Base-by-base conservation (phyloP, 1,284 basidiomycete species). In the Ceratobasidium sp. region DNA sequence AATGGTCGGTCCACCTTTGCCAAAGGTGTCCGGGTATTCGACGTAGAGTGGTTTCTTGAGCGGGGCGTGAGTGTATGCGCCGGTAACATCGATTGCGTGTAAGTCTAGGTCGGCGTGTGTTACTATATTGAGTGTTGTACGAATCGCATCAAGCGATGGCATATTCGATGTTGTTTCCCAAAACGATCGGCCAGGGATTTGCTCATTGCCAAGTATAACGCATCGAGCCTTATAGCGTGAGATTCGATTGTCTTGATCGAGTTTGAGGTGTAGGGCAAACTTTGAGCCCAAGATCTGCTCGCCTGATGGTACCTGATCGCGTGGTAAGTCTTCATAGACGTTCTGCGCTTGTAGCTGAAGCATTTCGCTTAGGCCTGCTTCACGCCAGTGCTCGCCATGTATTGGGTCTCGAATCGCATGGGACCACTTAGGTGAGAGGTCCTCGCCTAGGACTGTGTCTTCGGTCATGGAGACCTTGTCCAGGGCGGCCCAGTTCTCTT, bases 131-230 rank as follows among this genome's bases (percentile, higher is more conserved):
- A 65, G 33, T 33, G 33, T 33, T 7, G 44, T 28, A 13, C 48
- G 65, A n/a, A 67, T 28, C 5, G 65, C 23, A 48, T 67, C 46
- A 28, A 67, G 42, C 26, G 42, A 40, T 17, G 65, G 65, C 3
- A 46, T 67, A 44, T 42, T 46, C 7, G 48, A 67, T 13, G 65
- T 23, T n/a, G 23, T 42, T 46, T 67, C 65, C n/a, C 50, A 23
- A 26, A 50, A 67, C 5, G 65, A 67, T 52, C 28, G 26, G 65
- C 65, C 65, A 26, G 65, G 65, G 20, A 67, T 28, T 28, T 67
- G 65, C n/a, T 28, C 17, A 20, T 67, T 67, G 5, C 65, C 65
- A 28, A 28, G 6, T 26, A 44, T 46, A 50, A 67, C 65, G 42
- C 40, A 33, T 40, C 62, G 40, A 5, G 62, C 62, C 40, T 64